Evolutionary conservation across 179 eudicot species (phyloP).

Genomic region (Nepenthes alata): DNA sequence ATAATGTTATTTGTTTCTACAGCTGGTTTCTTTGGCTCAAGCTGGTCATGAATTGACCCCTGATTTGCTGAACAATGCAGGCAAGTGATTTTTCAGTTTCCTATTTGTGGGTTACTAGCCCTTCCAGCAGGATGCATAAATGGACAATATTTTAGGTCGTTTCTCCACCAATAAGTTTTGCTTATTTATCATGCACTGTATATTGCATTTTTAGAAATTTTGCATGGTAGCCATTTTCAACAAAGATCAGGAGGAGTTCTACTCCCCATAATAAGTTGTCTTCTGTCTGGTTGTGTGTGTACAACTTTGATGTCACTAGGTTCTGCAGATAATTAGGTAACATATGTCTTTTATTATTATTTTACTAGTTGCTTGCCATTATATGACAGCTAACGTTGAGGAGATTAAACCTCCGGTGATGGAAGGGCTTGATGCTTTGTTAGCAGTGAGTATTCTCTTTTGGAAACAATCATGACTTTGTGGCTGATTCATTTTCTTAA

Average conservation of each 20-base stretch:
- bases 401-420: constrained; percentile 53
- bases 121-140: no score
- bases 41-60: constrained; percentile 54
- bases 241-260: no score
- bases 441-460: constrained; percentile 39
- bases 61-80: constrained; percentile 41
- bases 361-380: constrained; percentile 2
- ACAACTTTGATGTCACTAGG: no score
- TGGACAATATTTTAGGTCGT: not conserved
- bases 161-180: not conserved
- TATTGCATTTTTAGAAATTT: no score
- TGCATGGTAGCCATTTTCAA: no score
- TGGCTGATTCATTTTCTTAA: not conserved
- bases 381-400: constrained; percentile 30
- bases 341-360: not conserved
- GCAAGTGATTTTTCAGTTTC: constrained; percentile 18
- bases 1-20: not conserved
- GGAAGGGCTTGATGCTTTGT: constrained; percentile 62
- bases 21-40: constrained; percentile 83
- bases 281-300: no score
- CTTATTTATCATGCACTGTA: no score
- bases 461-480: not conserved
- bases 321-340: not conserved
- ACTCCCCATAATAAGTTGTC: no score
- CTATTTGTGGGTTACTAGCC: no score